Evolutionary conservation across 2,329 filamentous ascomycete genomes (phyloP), one percentile per base, ranked within the genome.

Genomic region (Laburnicola sp.): DNA sequence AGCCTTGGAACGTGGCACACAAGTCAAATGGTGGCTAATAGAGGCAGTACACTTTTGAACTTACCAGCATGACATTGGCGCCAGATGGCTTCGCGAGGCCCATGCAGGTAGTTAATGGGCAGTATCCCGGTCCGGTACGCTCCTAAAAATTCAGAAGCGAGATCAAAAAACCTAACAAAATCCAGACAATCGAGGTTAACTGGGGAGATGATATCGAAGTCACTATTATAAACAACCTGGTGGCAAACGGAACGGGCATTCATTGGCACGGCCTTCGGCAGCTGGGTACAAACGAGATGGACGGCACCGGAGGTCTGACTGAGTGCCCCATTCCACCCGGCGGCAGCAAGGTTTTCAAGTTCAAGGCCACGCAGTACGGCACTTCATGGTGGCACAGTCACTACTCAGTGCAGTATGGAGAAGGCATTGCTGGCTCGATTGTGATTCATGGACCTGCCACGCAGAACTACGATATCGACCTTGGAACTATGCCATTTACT

Each of bases 251-350:
- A 28, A 81, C 78, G 6, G 67, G 75, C 4, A 73, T 82, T 27
- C 79, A 82, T 56, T 82, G 76, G 75, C 80, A 82, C 53, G 80
- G 80, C 0, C 27, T 81, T 8, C 64, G 76, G 22, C 76, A 79
- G 56, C 58, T 76, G 6, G 66, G 72, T 32, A 69, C 68, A 6
- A 70, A 71, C 23, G 64, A 77, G 38, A 69, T 72, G 57, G 78
- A 80, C 55, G 78, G 78, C 8, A 74, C 75, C 3, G 74, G 73
- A 23, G 76, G 78, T 26, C 65, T 82, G 23, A 82, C 80, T 8
- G 85, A 90, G 67, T 91, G 87, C 56, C 86, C 87, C 1, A 83
- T 89, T 51, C 75, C 84, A 4, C 86, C 86, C 0, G 82, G 82
- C 1, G 56, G 57, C n/a, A 64, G 58, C 6, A 68, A 59, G 30